Conservation (phyloP, 768 basidiomycete species). For the Leccinum obscurum region DNA sequence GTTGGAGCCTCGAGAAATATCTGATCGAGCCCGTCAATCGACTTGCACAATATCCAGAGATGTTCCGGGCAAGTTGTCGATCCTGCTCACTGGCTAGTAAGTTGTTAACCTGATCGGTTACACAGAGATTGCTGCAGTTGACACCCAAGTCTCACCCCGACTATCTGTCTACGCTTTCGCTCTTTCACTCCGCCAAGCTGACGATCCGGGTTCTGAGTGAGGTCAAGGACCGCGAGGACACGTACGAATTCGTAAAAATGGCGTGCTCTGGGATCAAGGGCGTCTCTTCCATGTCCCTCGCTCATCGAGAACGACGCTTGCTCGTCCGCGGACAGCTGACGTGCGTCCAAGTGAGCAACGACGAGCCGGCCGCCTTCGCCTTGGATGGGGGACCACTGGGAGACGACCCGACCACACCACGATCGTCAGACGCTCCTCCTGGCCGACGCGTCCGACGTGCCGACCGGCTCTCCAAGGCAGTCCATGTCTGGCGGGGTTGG, state of each 20-base stretch:
- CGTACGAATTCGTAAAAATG: constrained; percentile 72
- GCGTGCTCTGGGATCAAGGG: constrained; percentile 61
- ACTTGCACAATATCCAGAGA: constrained; percentile 65
- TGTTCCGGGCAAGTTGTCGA: constrained; percentile 63
- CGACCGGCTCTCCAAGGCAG: constrained; percentile 39
- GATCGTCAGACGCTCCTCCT: background rate
- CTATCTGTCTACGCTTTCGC: constrained; percentile 64
- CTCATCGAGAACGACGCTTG: constrained; percentile 71
- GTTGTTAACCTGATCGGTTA: constrained; percentile 8
- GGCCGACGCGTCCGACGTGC: constrained; percentile 13
- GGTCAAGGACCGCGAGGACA: constrained; percentile 84
- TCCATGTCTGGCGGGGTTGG: constrained; percentile 48
- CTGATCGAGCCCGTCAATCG: constrained; percentile 76
- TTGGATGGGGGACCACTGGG: background rate
- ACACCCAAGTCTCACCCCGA: constrained; percentile 74
- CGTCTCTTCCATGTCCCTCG: constrained; percentile 52
- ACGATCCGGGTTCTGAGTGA: constrained; percentile 79
- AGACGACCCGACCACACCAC: background rate
- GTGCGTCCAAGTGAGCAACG: constrained; percentile 42
- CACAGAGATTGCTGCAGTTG: constrained; percentile 70
- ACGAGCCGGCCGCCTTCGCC: constrained; percentile 13
- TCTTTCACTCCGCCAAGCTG: constrained; percentile 64
- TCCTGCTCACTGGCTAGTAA: background rate
- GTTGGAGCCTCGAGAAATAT: constrained; percentile 66
- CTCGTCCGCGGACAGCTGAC: constrained; percentile 63